Conservation (phyloP, 2,329 filamentous ascomycete species). For the Pseudonectria foliicola region DNA sequence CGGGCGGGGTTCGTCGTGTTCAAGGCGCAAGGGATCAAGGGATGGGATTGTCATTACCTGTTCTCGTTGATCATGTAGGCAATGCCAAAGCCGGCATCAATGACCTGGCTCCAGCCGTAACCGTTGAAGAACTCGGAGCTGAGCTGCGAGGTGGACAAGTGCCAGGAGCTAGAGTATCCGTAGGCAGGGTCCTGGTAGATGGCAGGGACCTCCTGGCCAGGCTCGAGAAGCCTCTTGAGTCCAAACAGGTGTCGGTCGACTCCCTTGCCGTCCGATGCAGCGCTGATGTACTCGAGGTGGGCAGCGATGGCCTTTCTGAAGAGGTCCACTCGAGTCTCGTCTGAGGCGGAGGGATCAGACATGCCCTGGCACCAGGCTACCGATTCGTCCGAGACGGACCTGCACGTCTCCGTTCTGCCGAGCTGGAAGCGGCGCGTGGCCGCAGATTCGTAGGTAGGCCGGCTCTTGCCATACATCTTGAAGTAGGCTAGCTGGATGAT, state of each 20-base stretch:
- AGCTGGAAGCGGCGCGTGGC: conserved; percentile 92
- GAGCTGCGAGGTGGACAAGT: conserved; percentile 79
- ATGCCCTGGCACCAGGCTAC: conserved; percentile 87
- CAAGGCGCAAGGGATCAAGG: background rate
- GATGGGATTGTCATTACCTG: conserved; percentile 44
- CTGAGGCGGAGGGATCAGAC: conserved; percentile 57
- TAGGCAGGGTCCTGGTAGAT: conserved; percentile 86
- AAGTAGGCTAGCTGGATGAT: conserved; percentile 95
- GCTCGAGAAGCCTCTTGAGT: conserved; percentile 79
- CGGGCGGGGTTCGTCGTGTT: background rate
- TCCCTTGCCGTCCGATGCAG: conserved; percentile 85
- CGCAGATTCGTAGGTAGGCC: conserved; percentile 95
- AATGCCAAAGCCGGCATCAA: conserved; percentile 92
- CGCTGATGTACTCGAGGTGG: conserved; percentile 85
- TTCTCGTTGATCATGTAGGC: conserved; percentile 99
- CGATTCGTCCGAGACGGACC: conserved; percentile 82
- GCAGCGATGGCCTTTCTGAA: conserved; percentile 76
- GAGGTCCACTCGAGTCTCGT: conserved; percentile 60
- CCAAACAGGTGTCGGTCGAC: conserved; percentile 97
- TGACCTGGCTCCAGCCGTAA: conserved; percentile 97
- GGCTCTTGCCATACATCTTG: conserved; percentile 98
- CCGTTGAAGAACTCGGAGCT: conserved; percentile 98
- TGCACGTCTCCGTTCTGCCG: conserved; percentile 93
- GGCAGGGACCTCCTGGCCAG: conserved; percentile 72
- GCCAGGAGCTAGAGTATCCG: conserved; percentile 81